Evolutionary conservation across 352 stramenopile genomes (phyloP).

Genomic region (Discostella stelligera): DNA sequence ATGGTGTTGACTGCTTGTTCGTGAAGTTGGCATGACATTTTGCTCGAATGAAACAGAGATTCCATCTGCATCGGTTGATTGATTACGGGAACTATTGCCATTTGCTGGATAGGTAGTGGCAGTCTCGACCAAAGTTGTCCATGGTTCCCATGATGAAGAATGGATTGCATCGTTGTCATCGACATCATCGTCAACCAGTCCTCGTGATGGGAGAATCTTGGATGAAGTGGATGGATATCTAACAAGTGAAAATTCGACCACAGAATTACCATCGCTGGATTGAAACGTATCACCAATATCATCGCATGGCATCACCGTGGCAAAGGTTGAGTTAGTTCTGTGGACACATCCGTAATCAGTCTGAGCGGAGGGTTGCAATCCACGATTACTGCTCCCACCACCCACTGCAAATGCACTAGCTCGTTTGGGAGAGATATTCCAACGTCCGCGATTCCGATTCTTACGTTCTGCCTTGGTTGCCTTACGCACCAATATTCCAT

Average conservation of each 20-base stretch:
- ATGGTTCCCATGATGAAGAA: constrained; percentile 22
- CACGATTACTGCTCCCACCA: neutral
- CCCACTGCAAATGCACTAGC: constrained; percentile 3
- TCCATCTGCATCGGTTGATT: neutral
- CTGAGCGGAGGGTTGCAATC: neutral
- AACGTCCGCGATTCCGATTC: constrained; percentile 8
- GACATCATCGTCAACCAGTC: neutral
- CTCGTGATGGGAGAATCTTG: constrained; percentile 5
- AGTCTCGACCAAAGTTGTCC: constrained; percentile 29
- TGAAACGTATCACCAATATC: constrained; percentile 8
- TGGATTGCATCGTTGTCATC: constrained; percentile 4
- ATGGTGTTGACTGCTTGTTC: constrained; percentile 36
- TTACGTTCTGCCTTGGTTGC: constrained; percentile 26
- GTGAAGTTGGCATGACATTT: constrained; percentile 31
- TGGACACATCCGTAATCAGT: constrained; percentile 22
- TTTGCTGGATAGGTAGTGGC: constrained; percentile 2
- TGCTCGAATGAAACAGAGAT: constrained; percentile 11
- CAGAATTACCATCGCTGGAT: neutral
- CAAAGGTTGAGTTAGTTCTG: constrained; percentile 17
- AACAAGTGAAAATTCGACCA: constrained; percentile 44
- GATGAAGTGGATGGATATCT: constrained; percentile 31
- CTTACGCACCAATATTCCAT: constrained; percentile 44
- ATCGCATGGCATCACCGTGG: constrained; percentile 20
- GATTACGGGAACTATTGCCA: neutral
- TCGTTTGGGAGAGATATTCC: constrained; percentile 10